Conservation (phyloP, 192 early-diverging fungal species). For the Piromyces finnis region DNA sequence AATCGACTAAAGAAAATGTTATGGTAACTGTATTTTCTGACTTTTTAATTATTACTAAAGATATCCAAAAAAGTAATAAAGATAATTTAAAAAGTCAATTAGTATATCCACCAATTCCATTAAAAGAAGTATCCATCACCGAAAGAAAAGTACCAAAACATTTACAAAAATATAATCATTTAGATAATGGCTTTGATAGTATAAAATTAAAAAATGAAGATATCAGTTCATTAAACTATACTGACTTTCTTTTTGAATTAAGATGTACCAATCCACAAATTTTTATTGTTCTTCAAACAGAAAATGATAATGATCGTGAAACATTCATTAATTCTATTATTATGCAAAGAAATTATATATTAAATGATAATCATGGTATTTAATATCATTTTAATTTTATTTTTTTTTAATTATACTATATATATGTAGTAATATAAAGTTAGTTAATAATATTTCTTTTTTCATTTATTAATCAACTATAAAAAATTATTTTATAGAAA, state of each 20-base stretch:
- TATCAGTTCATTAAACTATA: neutral
- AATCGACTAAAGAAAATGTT: neutral
- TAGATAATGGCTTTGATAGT: neutral
- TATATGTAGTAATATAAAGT: too few relatives aligned
- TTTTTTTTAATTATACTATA: too few relatives aligned
- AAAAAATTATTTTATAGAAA: neutral
- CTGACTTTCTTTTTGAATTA: neutral
- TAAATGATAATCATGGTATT: neutral
- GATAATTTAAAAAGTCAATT: neutral
- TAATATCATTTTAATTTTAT: too few relatives aligned
- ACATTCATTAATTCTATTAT: neutral
- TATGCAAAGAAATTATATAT: neutral
- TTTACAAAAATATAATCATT: neutral
- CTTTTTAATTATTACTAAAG: neutral
- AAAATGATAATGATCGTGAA: neutral
- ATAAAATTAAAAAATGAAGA: neutral
- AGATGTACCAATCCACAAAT: neutral
- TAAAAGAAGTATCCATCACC: neutral
- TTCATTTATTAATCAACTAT: too few relatives aligned
- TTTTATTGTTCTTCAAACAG: neutral
- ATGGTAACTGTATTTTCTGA: neutral
- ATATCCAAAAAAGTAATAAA: neutral
- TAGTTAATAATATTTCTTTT: too few relatives aligned
- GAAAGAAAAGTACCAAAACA: neutral
- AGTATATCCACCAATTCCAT: neutral